A percentile compares a stretch with the other conserved stretches of the same genome.
These are phyloP conservation scores for Thelonectria rubi DNA, from an alignment of 2,329 filamentous ascomycete species.

Conservation along the genomic window DNA sequence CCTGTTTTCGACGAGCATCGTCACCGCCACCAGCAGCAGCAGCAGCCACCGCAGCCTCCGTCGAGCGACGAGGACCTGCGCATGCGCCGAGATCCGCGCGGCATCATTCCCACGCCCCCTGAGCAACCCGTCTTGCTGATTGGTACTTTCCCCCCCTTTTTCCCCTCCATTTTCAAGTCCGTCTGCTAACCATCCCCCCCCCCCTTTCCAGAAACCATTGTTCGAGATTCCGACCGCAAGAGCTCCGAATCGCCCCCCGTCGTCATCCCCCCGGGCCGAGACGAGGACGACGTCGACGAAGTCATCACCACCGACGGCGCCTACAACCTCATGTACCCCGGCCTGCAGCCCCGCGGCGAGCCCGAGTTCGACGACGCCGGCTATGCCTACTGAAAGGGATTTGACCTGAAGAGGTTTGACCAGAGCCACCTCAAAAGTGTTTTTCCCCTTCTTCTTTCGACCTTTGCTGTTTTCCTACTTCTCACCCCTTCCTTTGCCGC, in stretches of 20 bases:
- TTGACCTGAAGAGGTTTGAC: not conserved
- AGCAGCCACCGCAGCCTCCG: constrained; percentile 38
- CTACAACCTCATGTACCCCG: constrained; percentile 3
- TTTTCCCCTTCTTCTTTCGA: too few relatives aligned
- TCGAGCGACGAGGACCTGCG: constrained; percentile 48
- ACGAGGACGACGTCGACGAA: constrained; percentile 29
- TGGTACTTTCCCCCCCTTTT: constrained; percentile 40
- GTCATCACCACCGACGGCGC: constrained; percentile 5
- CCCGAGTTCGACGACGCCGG: not conserved
- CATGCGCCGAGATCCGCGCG: constrained; percentile 4
- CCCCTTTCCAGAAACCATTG: constrained; percentile 30
- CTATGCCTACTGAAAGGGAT: not conserved
- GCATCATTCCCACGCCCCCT: constrained; percentile 34
- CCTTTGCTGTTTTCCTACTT: too few relatives aligned
- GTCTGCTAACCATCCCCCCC: constrained; percentile 27
- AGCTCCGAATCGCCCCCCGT: constrained; percentile 19
- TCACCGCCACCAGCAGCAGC: constrained; percentile 2
- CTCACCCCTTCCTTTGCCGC: too few relatives aligned
- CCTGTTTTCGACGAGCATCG: constrained; percentile 2
- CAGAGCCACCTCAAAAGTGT: not conserved
- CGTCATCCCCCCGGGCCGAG: constrained; percentile 19
- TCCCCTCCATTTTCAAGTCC: not conserved
- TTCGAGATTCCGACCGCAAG: constrained; percentile 23
- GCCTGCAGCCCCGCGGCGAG: not conserved
- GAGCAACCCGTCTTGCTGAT: constrained; percentile 40